Conservation (phyloP, 495 filamentous ascomycete genomes). For the Hypomontagnella submonticulosa region DNA sequence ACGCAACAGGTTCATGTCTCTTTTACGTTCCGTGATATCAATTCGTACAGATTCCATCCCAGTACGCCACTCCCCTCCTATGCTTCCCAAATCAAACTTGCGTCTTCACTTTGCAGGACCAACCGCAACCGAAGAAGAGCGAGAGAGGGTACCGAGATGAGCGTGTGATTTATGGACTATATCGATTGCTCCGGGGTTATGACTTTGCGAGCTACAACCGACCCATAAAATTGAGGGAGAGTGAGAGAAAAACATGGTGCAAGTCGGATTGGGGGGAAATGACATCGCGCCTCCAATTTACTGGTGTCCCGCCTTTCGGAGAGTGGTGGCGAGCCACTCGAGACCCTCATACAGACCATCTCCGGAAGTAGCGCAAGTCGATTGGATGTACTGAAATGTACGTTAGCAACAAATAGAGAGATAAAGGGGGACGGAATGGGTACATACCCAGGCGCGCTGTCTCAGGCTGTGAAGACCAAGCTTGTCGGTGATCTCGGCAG, state of each 20-base stretch:
- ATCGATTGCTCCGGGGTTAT: conserved; percentile 58
- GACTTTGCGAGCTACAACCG: conserved; percentile 60
- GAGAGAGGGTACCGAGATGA: conserved; percentile 45
- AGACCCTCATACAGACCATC: conserved; percentile 99
- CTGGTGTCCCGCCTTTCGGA: conserved; percentile 89
- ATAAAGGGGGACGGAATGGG: conserved; percentile 17
- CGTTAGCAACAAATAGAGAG: conserved; percentile 36
- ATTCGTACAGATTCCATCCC: conserved; percentile 63
- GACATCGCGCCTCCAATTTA: conserved; percentile 59
- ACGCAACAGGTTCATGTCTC: conserved; percentile 46
- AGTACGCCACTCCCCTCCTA: conserved; percentile 55
- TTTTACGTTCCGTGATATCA: conserved; percentile 54
- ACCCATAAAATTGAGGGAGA: conserved; percentile 55
- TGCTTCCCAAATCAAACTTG: conserved; percentile 59
- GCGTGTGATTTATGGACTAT: conserved; percentile 55
- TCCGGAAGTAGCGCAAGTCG: conserved; percentile 98
- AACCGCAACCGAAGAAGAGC: conserved; percentile 50
- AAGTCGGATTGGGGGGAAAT: conserved; percentile 39
- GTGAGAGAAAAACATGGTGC: conserved; percentile 43
- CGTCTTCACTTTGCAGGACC: conserved; percentile 52
- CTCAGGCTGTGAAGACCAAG: conserved; percentile 98
- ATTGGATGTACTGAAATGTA: conserved; percentile 91
- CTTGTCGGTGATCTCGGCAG: conserved; percentile 99
- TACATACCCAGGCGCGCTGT: conserved; percentile 96
- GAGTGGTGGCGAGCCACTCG: conserved; percentile 96